phyloP scores from a whole-genome alignment of 2,329 filamentous ascomycete species.

The Chaetomiaceae sp. region DNA sequence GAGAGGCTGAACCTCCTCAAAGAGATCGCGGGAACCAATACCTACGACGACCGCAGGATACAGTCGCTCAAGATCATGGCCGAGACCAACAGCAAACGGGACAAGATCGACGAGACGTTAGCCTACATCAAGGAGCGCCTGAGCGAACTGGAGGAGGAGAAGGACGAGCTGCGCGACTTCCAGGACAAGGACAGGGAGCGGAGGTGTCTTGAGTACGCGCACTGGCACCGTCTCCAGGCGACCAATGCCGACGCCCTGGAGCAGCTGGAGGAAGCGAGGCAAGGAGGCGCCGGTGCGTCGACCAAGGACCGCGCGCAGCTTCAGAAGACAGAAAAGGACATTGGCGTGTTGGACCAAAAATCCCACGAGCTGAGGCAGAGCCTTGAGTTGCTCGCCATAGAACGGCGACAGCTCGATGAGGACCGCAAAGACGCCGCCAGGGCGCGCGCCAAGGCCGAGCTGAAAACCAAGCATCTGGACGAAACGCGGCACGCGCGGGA shows the following conservation, averaged over 20 bases:
- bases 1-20: constrained; percentile 87
- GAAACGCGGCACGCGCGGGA: constrained; percentile 78
- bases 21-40: constrained; percentile 96
- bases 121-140: constrained; percentile 89
- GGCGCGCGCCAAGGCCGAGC: constrained; percentile 75
- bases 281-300: constrained; percentile 77
- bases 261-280: constrained; percentile 74
- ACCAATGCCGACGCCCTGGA: constrained; percentile 74
- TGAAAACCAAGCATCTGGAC: constrained; percentile 76
- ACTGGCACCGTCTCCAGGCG: constrained; percentile 84
- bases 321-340: constrained; percentile 71
- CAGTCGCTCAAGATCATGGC: constrained; percentile 96
- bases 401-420: constrained; percentile 82
- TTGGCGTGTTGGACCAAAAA: constrained; percentile 70
- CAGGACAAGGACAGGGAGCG: constrained; percentile 93
- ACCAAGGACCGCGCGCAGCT: constrained; percentile 77
- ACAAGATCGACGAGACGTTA: constrained; percentile 90
- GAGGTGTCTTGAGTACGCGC: constrained; percentile 88
- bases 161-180: constrained; percentile 88
- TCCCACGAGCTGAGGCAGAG: constrained; percentile 77
- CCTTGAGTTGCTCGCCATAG: constrained; percentile 77
- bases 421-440: constrained; percentile 81
- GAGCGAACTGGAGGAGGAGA: constrained; percentile 89
- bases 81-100: constrained; percentile 90
- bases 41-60: constrained; percentile 86